These are phyloP conservation scores for Litsea cubeba DNA, from an alignment of 164 flowering plant species.

Conservation along the genomic window DNA sequence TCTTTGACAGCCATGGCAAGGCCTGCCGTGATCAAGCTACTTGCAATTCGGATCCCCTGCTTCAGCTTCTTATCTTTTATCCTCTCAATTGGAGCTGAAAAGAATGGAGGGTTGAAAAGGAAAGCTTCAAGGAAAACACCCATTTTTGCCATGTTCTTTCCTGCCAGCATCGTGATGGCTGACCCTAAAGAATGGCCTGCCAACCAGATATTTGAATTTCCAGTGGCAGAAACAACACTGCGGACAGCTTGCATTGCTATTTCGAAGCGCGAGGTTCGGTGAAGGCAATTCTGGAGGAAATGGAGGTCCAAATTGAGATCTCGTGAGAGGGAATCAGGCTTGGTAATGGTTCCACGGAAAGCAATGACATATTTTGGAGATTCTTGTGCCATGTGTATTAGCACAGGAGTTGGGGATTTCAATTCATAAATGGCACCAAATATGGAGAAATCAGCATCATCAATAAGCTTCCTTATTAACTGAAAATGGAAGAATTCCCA, in stretches of 20 bases:
- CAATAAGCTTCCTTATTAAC: constrained; percentile 43
- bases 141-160: constrained; percentile 68
- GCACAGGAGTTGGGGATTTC: constrained; percentile 17
- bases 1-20: constrained; percentile 42
- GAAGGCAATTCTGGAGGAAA: constrained; percentile 56
- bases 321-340: constrained; percentile 49
- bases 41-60: constrained; percentile 56
- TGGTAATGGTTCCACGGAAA: constrained; percentile 75
- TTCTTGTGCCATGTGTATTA: constrained; percentile 3
- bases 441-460: constrained; percentile 60
- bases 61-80: constrained; percentile 56
- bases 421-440: constrained; percentile 75
- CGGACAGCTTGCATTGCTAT: constrained; percentile 68
- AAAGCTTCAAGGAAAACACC: constrained; percentile 55
- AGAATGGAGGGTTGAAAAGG: constrained; percentile 85
- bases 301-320: constrained; percentile 66
- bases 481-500: constrained; percentile 69
- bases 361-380: constrained; percentile 64
- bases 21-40: constrained; percentile 68
- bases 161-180: constrained; percentile 80
- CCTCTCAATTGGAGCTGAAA: constrained; percentile 68
- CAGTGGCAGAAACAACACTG: constrained; percentile 44
- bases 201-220: constrained; percentile 55
- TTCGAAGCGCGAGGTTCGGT: constrained; percentile 58
- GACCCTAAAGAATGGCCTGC: constrained; percentile 93